Evolutionary conservation across 2,329 filamentous ascomycete species (phyloP).

Genomic region (Leptoxyphium fumago): DNA sequence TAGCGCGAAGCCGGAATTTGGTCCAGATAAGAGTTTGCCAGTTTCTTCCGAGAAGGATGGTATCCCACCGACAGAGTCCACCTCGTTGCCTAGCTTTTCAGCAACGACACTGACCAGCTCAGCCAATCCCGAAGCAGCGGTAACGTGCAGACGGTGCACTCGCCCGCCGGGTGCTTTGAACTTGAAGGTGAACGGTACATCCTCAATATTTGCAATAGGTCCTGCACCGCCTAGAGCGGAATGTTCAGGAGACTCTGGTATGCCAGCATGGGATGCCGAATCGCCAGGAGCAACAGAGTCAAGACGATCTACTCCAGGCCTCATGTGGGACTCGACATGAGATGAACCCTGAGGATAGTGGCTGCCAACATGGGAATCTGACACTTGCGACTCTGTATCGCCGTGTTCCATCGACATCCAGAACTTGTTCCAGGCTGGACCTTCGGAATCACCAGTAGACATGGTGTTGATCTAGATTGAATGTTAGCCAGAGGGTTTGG

Average conservation of each 20-base stretch:
- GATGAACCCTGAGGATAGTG: slow-evolving; percentile 51
- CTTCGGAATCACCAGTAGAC: slow-evolving; percentile 74
- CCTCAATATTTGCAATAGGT: slow-evolving; percentile 38
- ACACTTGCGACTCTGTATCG: slow-evolving; percentile 92
- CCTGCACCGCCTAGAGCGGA: slow-evolving; percentile 45
- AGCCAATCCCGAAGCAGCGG: slow-evolving; percentile 63
- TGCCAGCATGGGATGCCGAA: slow-evolving; percentile 82
- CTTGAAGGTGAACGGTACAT: slow-evolving; percentile 88
- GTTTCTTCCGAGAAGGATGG: slow-evolving; percentile 53
- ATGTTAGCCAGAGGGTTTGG: neutral
- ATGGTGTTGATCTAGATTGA: slow-evolving; percentile 64
- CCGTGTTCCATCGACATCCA: slow-evolving; percentile 92
- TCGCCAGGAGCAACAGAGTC: slow-evolving; percentile 87
- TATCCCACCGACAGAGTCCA: slow-evolving; percentile 68
- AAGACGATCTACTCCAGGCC: slow-evolving; percentile 48
- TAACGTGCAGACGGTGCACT: slow-evolving; percentile 80
- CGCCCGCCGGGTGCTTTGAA: slow-evolving; percentile 95
- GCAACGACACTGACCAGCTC: slow-evolving; percentile 65
- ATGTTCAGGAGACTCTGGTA: slow-evolving; percentile 54
- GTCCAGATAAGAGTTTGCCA: slow-evolving; percentile 44
- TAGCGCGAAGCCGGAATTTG: slow-evolving; percentile 68
- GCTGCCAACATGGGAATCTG: slow-evolving; percentile 69
- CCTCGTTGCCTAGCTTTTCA: slow-evolving; percentile 71
- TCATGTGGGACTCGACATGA: slow-evolving; percentile 55
- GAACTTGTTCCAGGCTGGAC: slow-evolving; percentile 98